phyloP scores from a whole-genome alignment of 768 basidiomycete species.

The Strobilomyces confusus region DNA sequence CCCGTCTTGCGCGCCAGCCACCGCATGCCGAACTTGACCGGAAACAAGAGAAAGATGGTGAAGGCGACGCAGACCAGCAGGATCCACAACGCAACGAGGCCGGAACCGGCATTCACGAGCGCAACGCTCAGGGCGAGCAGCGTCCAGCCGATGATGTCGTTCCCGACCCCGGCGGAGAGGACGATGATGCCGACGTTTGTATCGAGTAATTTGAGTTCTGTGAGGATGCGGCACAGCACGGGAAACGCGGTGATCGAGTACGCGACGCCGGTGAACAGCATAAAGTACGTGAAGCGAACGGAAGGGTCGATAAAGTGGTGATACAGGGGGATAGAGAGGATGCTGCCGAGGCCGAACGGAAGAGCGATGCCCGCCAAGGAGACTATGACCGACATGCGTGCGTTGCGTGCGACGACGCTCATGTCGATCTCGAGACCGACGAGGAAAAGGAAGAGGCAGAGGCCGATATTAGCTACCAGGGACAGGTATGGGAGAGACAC shows the following conservation, averaged over 20 bases:
- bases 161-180: constrained; percentile 87
- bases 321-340: constrained; percentile 53
- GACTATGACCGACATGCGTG: constrained; percentile 60
- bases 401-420: constrained; percentile 73
- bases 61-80: constrained; percentile 78
- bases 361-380: constrained; percentile 81
- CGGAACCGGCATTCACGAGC: constrained; percentile 82
- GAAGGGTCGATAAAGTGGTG: constrained; percentile 57
- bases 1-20: constrained; percentile 80
- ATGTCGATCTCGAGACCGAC: constrained; percentile 91
- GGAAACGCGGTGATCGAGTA: constrained; percentile 88
- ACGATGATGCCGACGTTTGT: constrained; percentile 92
- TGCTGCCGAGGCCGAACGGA: constrained; percentile 84
- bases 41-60: constrained; percentile 70
- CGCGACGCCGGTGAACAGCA: constrained; percentile 92
- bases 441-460: constrained; percentile 86
- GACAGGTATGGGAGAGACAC: constrained; percentile 72
- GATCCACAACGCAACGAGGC: constrained; percentile 82
- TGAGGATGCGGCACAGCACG: constrained; percentile 81
- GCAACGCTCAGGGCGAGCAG: constrained; percentile 89
- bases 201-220: constrained; percentile 86
- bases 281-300: constrained; percentile 81
- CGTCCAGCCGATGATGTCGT: constrained; percentile 85
- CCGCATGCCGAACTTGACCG: constrained; percentile 54
- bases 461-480: constrained; percentile 85